Evolutionary conservation across 768 basidiomycete genomes (phyloP), one percentile per base, ranked within the genome.

Genomic region (Russula emetica): DNA sequence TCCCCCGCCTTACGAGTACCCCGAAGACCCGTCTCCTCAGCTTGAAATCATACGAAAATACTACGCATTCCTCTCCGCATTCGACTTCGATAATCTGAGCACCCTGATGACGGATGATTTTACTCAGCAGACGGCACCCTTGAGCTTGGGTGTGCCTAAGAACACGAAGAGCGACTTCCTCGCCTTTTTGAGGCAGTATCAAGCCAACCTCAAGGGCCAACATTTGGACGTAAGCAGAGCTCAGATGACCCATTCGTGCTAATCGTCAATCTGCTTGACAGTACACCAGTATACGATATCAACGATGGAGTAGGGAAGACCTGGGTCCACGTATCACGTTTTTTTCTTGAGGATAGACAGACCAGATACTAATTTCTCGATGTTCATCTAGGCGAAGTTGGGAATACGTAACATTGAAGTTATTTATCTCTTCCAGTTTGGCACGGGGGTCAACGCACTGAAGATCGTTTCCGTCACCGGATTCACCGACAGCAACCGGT

Each of bases 271-370:
- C 5, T 49, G 16, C 20, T 54, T 2, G 22, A 28, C 26, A 50
- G 61, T n/a, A 28, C 34, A 50, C 54, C 44, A n/a, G n/a, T 55
- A 16, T 62, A 62, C 54, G 28, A 56, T 14, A 20, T 62, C 5
- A 8, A 50, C 14, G 61, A 56, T n/a, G 24, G 45, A 11, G 4
- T 10, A 6, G 45, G 42, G 55, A 40, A 56, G 54, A 50, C 47
- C 40, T 62, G 61, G 54, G 26, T 56, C 26, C 36, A 56, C 50
- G 47, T 56, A 56, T 0, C n/a, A 5, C 42, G 6, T 38, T 16
- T 38, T 16, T 20, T 30, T 45, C 18, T 8, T 11, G 11, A n/a
- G 30, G 2, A 10, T 13, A 11, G 32, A n/a, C 30, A 34, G 18
- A n/a, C 20, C 20, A 2, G 30, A 34, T 5, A 30, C 51, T 53